Conservation (phyloP, 768 basidiomycete species). For the Baorangia bicolor region DNA sequence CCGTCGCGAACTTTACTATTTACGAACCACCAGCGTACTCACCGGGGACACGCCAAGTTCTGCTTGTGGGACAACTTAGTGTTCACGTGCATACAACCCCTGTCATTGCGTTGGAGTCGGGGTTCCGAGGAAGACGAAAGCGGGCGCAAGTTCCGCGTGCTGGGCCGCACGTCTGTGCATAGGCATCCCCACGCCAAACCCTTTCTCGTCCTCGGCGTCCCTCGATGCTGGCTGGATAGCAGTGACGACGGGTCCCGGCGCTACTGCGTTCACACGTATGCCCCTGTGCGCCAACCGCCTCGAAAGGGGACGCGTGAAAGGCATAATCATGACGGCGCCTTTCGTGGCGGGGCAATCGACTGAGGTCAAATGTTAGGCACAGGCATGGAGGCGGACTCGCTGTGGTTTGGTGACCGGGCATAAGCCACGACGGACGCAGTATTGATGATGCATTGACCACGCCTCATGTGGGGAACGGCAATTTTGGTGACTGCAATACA, state of each 20-base stretch:
- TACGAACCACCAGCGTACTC: constrained; percentile 10
- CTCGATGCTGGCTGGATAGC: constrained; percentile 58
- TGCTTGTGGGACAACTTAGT: neutral
- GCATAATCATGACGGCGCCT: constrained; percentile 55
- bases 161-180: constrained; percentile 50
- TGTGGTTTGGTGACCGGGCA: constrained; percentile 28
- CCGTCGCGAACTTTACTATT: constrained; percentile 9
- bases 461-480: constrained; percentile 57
- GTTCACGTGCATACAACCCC: constrained; percentile 40
- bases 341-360: constrained; percentile 59
- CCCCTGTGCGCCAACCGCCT: constrained; percentile 53
- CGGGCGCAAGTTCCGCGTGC: constrained; percentile 51
- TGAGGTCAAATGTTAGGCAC: constrained; percentile 19
- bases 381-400: constrained; percentile 17
- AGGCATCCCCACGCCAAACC: constrained; percentile 47
- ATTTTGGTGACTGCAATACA: constrained; percentile 56
- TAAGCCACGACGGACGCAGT: constrained; percentile 54
- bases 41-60: neutral
- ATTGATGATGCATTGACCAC: constrained; percentile 62
- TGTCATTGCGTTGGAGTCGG: constrained; percentile 41
- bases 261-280: constrained; percentile 54
- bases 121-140: constrained; percentile 53
- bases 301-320: constrained; percentile 56
- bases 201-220: constrained; percentile 54
- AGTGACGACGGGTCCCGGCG: constrained; percentile 56